phyloP scores from a whole-genome alignment of 176 grass and related monocot genomes.

The Eragrostis nindensis region DNA sequence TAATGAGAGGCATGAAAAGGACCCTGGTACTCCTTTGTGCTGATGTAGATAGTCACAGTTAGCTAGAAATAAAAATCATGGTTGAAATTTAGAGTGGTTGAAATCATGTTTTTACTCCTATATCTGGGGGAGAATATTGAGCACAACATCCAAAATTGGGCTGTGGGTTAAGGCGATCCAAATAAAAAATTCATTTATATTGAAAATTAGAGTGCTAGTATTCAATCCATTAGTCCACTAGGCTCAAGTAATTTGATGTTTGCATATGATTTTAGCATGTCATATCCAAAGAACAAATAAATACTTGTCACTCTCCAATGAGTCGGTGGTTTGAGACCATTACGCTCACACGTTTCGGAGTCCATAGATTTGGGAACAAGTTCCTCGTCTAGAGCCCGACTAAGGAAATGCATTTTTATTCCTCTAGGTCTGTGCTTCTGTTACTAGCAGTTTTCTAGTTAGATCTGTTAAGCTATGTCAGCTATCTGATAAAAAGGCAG shows the following conservation, averaged over 20 bases:
- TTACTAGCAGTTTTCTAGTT: conserved; percentile 29
- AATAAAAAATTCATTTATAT: not conserved
- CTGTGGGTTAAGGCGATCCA: not conserved
- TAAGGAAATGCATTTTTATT: not conserved
- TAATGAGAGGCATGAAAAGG: not conserved
- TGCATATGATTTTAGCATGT: not conserved
- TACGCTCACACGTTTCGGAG: not conserved
- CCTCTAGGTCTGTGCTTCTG: conserved; percentile 7
- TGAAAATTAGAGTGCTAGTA: not conserved
- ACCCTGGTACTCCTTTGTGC: not conserved
- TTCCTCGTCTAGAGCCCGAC: not conserved
- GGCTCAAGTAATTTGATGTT: not conserved
- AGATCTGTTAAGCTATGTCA: not conserved
- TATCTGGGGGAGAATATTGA: not conserved
- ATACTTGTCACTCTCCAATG: not conserved
- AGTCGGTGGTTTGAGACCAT: not conserved
- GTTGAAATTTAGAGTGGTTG: too few species aligned
- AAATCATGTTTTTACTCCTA: too few species aligned
- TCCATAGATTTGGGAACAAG: not conserved
- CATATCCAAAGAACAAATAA: not conserved
- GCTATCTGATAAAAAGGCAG: conserved; percentile 30
- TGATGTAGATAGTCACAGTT: conserved; percentile 5
- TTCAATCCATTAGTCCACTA: not conserved
- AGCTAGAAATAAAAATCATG: conserved; percentile 16
- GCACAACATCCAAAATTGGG: conserved; percentile 5